A percentile compares a stretch with the other conserved stretches of the same genome.
These are phyloP conservation scores for Venturia oleaginea DNA, from an alignment of 2,329 filamentous ascomycete genomes.

Conservation along the genomic window DNA sequence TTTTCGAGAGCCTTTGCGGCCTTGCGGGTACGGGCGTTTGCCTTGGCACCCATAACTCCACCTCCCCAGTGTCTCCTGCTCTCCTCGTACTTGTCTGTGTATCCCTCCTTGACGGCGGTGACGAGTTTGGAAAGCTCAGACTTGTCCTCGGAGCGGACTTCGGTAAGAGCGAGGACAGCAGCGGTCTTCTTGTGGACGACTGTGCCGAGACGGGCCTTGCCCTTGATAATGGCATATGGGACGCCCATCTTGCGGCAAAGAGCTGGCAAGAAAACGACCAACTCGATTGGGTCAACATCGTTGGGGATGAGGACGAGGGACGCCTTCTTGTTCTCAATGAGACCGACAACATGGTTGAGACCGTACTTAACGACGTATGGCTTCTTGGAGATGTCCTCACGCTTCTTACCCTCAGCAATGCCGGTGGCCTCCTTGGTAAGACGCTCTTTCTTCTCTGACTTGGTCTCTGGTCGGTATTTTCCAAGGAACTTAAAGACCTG, in stretches of 20 bases:
- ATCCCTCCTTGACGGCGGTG: conserved; percentile 94
- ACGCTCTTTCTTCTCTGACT: conserved; percentile 99
- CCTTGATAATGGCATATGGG: conserved; percentile 98
- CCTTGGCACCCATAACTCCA: conserved; percentile 99
- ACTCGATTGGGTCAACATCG: conserved; percentile 98
- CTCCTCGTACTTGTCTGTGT: conserved; percentile 91
- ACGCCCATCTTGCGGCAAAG: conserved; percentile 99
- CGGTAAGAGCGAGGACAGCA: conserved; percentile 88
- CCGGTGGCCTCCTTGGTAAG: conserved; percentile 96
- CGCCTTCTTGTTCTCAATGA: conserved; percentile 85
- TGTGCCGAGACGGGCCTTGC: conserved; percentile 97
- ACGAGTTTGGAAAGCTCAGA: conserved; percentile 94
- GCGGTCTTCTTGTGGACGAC: conserved; percentile 99
- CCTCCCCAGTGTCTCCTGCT: conserved; percentile 92
- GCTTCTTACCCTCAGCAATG: conserved; percentile 98
- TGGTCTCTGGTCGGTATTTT: conserved; percentile 99
- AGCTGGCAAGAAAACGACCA: conserved; percentile 97
- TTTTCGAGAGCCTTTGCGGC: conserved; percentile 87
- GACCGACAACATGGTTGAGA: conserved; percentile 80
- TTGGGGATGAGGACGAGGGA: conserved; percentile 96
- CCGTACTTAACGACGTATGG: conserved; percentile 99
- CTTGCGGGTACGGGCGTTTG: conserved; percentile 68
- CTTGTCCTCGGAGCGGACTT: conserved; percentile 98
- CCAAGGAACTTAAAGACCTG: conserved; percentile 99
- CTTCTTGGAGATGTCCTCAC: conserved; percentile 99